Conservation (phyloP, 2,329 filamentous ascomycete species). For the Colletotrichum tamarilloi region DNA sequence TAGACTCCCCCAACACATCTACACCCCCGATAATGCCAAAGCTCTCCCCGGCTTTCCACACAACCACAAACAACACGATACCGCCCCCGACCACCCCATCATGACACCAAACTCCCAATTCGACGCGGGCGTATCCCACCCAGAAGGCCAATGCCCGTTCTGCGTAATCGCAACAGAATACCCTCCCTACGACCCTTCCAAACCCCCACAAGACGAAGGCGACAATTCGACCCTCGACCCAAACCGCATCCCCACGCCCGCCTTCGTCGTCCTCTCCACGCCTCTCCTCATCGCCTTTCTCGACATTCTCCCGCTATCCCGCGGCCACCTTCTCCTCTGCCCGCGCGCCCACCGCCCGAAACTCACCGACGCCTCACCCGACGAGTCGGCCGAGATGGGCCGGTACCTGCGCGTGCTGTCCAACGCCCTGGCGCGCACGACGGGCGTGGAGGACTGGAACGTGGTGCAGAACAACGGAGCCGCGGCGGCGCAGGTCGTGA, state of each 20-base stretch:
- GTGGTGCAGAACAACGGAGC: conserved; percentile 96
- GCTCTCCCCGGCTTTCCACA: not conserved
- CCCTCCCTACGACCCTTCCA: conserved; percentile 55
- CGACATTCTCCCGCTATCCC: conserved; percentile 89
- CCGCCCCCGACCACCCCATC: not conserved
- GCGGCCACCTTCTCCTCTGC: conserved; percentile 85
- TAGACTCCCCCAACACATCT: not conserved
- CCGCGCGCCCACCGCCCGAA: conserved; percentile 83
- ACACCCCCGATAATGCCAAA: conserved; percentile 6
- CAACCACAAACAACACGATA: not conserved
- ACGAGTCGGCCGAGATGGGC: conserved; percentile 76
- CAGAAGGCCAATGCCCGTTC: conserved; percentile 65
- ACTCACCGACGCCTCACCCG: conserved; percentile 74
- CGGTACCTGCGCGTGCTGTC: conserved; percentile 77
- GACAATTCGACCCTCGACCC: conserved; percentile 45
- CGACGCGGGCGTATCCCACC: conserved; percentile 37
- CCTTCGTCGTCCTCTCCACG: conserved; percentile 81
- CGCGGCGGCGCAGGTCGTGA: conserved; percentile 90
- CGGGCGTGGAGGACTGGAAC: conserved; percentile 88
- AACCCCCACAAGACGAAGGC: conserved; percentile 51
- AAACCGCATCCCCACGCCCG: conserved; percentile 51
- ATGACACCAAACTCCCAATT: conserved; percentile 30
- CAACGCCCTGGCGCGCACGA: conserved; percentile 74
- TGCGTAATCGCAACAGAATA: conserved; percentile 68
- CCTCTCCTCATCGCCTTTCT: conserved; percentile 85